These are phyloP conservation scores for Medicago truncatula DNA, from an alignment of 306 rosid species.

Conservation along the genomic window DNA sequence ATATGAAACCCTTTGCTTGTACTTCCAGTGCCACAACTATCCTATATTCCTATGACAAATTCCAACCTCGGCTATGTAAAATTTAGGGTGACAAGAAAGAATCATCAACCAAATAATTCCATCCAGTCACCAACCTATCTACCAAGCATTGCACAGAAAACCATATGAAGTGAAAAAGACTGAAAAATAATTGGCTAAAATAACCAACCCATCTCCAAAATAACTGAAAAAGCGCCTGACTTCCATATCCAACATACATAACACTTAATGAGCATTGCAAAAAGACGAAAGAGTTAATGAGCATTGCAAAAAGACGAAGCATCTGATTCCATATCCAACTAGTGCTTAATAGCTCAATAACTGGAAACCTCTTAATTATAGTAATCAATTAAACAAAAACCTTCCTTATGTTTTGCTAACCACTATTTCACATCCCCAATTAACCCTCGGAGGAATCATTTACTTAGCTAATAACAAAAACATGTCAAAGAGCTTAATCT, in stretches of 20 bases:
- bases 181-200: neutral
- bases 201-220: neutral
- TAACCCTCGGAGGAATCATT: neutral
- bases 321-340: too few species aligned
- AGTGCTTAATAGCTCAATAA: conserved; percentile 5
- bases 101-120: neutral
- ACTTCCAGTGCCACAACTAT: neutral
- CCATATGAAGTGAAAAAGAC: neutral
- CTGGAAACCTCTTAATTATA: conserved; percentile 15
- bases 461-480: neutral
- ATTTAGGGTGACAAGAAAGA: neutral
- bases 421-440: neutral
- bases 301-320: neutral
- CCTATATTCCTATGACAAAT: neutral
- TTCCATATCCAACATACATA: conserved; percentile 1
- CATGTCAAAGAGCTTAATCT: neutral
- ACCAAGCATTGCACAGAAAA: neutral
- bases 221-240: neutral
- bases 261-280: neutral
- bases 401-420: neutral
- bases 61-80: neutral
- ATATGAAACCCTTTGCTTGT: neutral
- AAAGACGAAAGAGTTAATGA: neutral
- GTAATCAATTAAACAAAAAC: conserved; percentile 1
- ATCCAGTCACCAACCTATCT: neutral